Percentiles rank a stretch among this genome's conserved stretches.
These are phyloP conservation scores for Fraxinus sp. DNA, from an alignment of 305 asterid genomes.

Conservation along the genomic window DNA sequence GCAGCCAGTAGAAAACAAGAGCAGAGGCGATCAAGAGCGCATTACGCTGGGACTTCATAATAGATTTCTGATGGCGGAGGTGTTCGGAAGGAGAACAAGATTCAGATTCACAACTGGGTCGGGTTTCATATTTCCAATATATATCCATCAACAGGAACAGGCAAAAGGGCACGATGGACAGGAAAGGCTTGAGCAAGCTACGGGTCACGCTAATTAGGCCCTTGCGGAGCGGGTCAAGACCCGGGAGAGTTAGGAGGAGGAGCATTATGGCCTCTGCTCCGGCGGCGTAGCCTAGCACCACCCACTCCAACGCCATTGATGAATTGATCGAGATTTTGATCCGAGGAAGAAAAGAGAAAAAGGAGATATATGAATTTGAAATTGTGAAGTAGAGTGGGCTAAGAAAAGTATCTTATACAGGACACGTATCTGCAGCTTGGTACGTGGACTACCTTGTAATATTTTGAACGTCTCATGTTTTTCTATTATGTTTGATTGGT, in stretches of 20 bases:
- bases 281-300: slow-evolving; percentile 84
- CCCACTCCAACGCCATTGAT: slow-evolving; percentile 90
- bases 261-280: slow-evolving; percentile 92
- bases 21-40: slow-evolving; percentile 79
- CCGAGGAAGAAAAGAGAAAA: not conserved
- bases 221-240: slow-evolving; percentile 67
- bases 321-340: slow-evolving; percentile 6
- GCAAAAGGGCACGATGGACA: slow-evolving; percentile 80
- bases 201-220: slow-evolving; percentile 82
- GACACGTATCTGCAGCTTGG: not conserved
- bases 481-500: too few relatives aligned
- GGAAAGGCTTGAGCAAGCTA: slow-evolving; percentile 71
- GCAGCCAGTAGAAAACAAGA: slow-evolving; percentile 76
- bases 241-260: slow-evolving; percentile 79
- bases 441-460: too few relatives aligned
- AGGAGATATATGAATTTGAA: slow-evolving; percentile 12
- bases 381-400: slow-evolving; percentile 7
- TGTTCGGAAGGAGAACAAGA: slow-evolving; percentile 79
- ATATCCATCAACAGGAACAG: slow-evolving; percentile 82
- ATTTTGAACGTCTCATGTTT: too few relatives aligned
- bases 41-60: slow-evolving; percentile 87
- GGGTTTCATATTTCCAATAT: slow-evolving; percentile 91
- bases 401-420: slow-evolving; percentile 28
- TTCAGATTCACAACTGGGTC: slow-evolving; percentile 70
- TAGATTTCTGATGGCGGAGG: slow-evolving; percentile 88